Evolutionary conservation across 2,329 filamentous ascomycete species (phyloP).

Genomic region (Sarocladium kiliense): DNA sequence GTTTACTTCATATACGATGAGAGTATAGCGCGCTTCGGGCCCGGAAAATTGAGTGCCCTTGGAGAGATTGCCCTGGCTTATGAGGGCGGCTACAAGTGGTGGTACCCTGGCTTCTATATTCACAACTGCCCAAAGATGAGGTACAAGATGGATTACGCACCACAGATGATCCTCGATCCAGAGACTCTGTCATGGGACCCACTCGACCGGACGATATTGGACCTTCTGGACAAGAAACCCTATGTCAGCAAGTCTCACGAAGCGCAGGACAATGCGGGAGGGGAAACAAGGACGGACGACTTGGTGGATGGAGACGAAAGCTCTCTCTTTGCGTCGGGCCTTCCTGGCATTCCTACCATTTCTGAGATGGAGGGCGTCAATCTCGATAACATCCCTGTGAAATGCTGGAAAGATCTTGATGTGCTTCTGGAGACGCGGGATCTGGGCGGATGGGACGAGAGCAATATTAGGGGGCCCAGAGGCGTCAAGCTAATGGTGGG

Average conservation of each 20-base stretch:
- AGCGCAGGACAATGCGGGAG: conserved; percentile 14
- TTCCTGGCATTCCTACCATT: conserved; percentile 61
- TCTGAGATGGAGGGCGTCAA: conserved; percentile 49
- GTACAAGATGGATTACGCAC: conserved; percentile 77
- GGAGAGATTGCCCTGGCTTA: conserved; percentile 66
- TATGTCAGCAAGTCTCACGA: conserved; percentile 48
- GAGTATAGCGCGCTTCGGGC: conserved; percentile 62
- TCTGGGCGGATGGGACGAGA: conserved; percentile 54
- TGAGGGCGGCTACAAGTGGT: conserved; percentile 67
- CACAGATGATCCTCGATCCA: conserved; percentile 69
- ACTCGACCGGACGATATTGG: conserved; percentile 47
- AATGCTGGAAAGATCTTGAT: conserved; percentile 24
- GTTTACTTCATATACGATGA: conserved; percentile 82
- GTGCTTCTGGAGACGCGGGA: conserved; percentile 32
- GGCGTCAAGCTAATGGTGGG: conserved; percentile 59
- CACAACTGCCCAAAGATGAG: conserved; percentile 77
- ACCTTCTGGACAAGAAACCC: conserved; percentile 45
- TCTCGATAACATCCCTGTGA: conserved; percentile 54
- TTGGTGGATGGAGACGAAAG: conserved; percentile 13
- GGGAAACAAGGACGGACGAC: conserved; percentile 9
- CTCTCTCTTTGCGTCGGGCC: conserved; percentile 53
- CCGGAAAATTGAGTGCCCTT: conserved; percentile 72
- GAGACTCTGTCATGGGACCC: conserved; percentile 58
- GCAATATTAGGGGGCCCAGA: conserved; percentile 41
- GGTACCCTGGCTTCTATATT: conserved; percentile 80